Evolutionary conservation across 2,329 filamentous ascomycete genomes (phyloP).

Genomic region (Pseudocercospora musae): DNA sequence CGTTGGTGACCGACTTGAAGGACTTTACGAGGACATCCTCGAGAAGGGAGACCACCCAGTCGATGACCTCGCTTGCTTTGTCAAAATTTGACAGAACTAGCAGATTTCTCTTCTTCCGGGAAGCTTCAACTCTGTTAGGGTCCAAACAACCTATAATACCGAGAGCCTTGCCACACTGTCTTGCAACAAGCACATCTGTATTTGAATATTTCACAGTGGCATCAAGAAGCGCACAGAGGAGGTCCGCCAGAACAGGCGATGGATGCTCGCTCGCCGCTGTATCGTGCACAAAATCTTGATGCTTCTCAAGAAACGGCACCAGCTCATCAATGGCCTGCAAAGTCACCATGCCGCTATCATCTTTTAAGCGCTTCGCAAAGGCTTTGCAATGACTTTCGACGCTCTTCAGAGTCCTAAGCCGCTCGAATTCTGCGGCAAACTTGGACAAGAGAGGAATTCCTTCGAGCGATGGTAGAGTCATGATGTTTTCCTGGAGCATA

Average conservation of each 20-base stretch:
- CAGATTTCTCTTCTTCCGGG: slow-evolving; percentile 75
- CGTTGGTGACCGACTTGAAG: slow-evolving; percentile 86
- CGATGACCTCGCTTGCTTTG: slow-evolving; percentile 69
- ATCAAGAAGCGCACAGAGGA: slow-evolving; percentile 79
- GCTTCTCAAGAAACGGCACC: slow-evolving; percentile 63
- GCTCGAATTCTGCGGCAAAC: slow-evolving; percentile 63
- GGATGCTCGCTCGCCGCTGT: slow-evolving; percentile 81
- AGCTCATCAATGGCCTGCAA: slow-evolving; percentile 77
- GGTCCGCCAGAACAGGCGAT: slow-evolving; percentile 65
- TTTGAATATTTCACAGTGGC: slow-evolving; percentile 77
- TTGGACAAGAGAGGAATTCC: slow-evolving; percentile 67
- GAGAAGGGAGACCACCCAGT: slow-evolving; percentile 82
- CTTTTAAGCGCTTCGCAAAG: slow-evolving; percentile 69
- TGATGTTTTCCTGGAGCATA: slow-evolving; percentile 64
- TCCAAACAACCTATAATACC: slow-evolving; percentile 90
- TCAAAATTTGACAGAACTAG: slow-evolving; percentile 86
- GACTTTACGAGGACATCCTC: slow-evolving; percentile 86
- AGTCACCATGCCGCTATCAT: slow-evolving; percentile 84
- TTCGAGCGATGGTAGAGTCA: slow-evolving; percentile 73
- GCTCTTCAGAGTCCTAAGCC: slow-evolving; percentile 64
- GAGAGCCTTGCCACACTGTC: slow-evolving; percentile 75
- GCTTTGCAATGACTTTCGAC: slow-evolving; percentile 64
- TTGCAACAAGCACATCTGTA: slow-evolving; percentile 62
- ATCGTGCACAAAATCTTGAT: slow-evolving; percentile 76
- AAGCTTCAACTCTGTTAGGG: slow-evolving; percentile 79